phyloP scores from a whole-genome alignment of 1,139 yeast species.

The Pneumocystis wakefieldiae region DNA sequence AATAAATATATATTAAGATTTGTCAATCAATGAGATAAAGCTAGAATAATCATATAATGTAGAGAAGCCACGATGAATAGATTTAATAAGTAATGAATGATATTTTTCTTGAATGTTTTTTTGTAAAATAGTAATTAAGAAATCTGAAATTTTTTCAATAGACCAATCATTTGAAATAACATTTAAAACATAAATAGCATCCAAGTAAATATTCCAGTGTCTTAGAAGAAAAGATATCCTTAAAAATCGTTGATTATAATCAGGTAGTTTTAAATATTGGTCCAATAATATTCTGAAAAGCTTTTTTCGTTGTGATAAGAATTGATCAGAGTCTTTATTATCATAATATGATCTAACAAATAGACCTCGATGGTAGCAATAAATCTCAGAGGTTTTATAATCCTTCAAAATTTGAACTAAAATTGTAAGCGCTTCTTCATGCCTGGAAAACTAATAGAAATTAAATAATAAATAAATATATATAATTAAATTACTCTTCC shows the following conservation, averaged over 20 bases:
- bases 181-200: constrained; percentile 18
- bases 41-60: neutral
- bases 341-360: constrained; percentile 7
- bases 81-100: constrained; percentile 12
- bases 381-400: constrained; percentile 24
- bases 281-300: constrained; percentile 20
- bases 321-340: constrained; percentile 7
- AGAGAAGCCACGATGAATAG: neutral
- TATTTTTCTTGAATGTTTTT: constrained; percentile 13
- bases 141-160: constrained; percentile 22
- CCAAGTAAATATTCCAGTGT: constrained; percentile 22
- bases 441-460: constrained; percentile 16
- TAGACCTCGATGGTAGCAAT: constrained; percentile 21
- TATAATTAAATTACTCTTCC: constrained; percentile 13
- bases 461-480: neutral
- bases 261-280: constrained; percentile 20
- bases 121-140: constrained; percentile 16
- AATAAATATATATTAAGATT: neutral
- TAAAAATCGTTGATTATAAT: constrained; percentile 16
- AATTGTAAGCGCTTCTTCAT: constrained; percentile 24
- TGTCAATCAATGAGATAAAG: neutral
- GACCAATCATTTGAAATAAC: constrained; percentile 26
- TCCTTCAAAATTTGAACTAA: constrained; percentile 23
- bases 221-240: constrained; percentile 22
- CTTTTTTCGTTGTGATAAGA: constrained; percentile 13